Base-by-base conservation (phyloP, 768 basidiomycete species). In the Russula sp. region DNA sequence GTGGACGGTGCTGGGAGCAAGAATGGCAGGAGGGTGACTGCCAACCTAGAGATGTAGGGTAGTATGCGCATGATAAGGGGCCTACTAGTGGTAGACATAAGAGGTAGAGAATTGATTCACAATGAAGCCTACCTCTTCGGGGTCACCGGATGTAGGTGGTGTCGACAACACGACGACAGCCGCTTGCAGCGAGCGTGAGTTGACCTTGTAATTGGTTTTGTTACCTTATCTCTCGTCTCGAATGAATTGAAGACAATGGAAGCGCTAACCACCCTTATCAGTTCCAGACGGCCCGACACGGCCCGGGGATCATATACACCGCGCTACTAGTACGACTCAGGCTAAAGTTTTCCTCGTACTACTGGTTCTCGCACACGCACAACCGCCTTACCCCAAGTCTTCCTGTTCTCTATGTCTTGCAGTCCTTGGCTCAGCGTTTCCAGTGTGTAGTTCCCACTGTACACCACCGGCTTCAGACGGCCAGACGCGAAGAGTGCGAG, bases 311-410 rank as follows among this genome's bases (percentile, higher is more conserved):
- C 27, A 27, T 27, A 27, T 2, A 27, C 27, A 2, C 27, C 27
- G 27, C 2, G 31, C n/a, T 6, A 20, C 10, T 51, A 3, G 18
- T 35, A 8, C 35, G 34, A 18, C 34, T 52, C 31, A 20, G 14
- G 34, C 82, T 66, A 75, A 47, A 86, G 72, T 70, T 79, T 86
- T 4, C 82, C 75, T 57, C 66, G 76, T 58, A 68, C 47, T 70
- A 87, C 69, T n/a, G 72, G 70, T 11, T 86, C 80, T 57, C 77
- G 80, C 53, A 98, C 73, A 55, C 77, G 79, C 8, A 91, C 82
- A 31, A 95, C 77, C 0, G 80, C 89, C 71, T 98, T 98, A 0
- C 96, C 96, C 91, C 94, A 98, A 5, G 94, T 95, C 75, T 91
- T 83, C 66, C 96, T 78, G 51, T 77, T 78, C 70, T 94, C 94